phyloP scores from a whole-genome alignment of 176 grass and related monocot genomes.

The Musa itinerans region DNA sequence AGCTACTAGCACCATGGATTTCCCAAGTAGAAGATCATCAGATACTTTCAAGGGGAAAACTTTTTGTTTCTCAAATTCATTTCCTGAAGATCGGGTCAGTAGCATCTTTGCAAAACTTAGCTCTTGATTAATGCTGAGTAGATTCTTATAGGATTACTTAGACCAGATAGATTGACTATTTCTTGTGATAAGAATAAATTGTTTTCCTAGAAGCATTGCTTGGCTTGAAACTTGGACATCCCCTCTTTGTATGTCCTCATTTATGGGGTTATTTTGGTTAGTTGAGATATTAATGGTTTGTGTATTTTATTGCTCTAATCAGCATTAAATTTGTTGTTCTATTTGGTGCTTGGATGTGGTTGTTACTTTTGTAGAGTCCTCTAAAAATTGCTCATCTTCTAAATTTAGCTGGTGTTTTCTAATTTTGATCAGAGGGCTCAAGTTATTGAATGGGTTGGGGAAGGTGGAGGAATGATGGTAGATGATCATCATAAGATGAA shows the following conservation, averaged over 20 bases:
- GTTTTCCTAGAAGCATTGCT: neutral
- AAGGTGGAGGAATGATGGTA: conserved; percentile 57
- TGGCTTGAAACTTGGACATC: neutral
- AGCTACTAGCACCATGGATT: conserved; percentile 26
- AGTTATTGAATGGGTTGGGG: conserved; percentile 70
- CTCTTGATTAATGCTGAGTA: neutral
- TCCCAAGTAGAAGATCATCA: conserved; percentile 41
- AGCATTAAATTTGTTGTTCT: neutral
- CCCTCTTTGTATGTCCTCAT: neutral
- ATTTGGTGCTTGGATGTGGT: neutral
- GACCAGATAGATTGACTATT: neutral
- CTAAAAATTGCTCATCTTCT: conserved; percentile 3
- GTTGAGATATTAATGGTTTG: neutral
- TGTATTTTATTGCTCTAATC: neutral
- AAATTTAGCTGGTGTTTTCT: conserved; percentile 20
- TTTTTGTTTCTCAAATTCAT: conserved; percentile 84
- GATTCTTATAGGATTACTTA: neutral
- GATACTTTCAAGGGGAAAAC: conserved; percentile 61
- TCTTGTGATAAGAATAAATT: neutral
- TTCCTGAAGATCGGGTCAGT: conserved; percentile 61
- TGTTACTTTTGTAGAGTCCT: neutral
- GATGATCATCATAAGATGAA: conserved; percentile 38
- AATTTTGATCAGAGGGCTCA: conserved; percentile 63
- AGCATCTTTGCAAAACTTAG: conserved; percentile 1
- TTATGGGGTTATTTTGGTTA: neutral